Conservation (phyloP, 768 basidiomycete species). For the Cystobasidium onofrii region DNA sequence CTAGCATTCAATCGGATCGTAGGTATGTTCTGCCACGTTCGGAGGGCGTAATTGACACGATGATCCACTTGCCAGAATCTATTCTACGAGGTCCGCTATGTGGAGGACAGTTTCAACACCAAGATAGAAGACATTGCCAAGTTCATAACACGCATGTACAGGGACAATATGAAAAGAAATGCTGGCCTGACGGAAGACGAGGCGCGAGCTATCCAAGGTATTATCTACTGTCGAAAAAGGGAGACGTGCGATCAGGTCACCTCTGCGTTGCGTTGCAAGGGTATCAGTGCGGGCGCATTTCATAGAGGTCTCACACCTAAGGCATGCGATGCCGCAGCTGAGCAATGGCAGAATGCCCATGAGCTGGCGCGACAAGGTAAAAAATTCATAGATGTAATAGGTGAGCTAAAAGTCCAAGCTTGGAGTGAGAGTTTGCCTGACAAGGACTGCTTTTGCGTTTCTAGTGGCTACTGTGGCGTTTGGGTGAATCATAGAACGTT, state of each 20-base stretch:
- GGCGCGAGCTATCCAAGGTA: slow-evolving; percentile 69
- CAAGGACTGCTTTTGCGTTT: background rate
- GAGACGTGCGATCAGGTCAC: slow-evolving; percentile 63
- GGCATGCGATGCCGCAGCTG: slow-evolving; percentile 21
- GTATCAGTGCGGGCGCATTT: slow-evolving; percentile 57
- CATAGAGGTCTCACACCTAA: slow-evolving; percentile 58
- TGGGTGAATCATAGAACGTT: slow-evolving; percentile 9
- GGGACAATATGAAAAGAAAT: slow-evolving; percentile 43
- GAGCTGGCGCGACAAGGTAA: background rate
- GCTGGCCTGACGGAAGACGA: slow-evolving; percentile 47
- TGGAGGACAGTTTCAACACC: slow-evolving; percentile 42
- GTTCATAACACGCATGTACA: slow-evolving; percentile 60
- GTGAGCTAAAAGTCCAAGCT: background rate
- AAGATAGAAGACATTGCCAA: slow-evolving; percentile 61
- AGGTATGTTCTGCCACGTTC: background rate
- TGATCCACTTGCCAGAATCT: slow-evolving; percentile 51
- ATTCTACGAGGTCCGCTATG: slow-evolving; percentile 61
- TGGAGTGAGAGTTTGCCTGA: background rate
- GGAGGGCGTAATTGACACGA: background rate
- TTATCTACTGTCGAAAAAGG: slow-evolving; percentile 54
- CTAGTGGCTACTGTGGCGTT: slow-evolving; percentile 33
- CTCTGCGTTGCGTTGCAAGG: slow-evolving; percentile 55
- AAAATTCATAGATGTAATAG: slow-evolving; percentile 30
- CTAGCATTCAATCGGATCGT: slow-evolving; percentile 63
- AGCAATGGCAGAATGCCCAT: background rate